Evolutionary conservation across 176 grass and related monocot genomes (phyloP).

Genomic region (Poa annua): DNA sequence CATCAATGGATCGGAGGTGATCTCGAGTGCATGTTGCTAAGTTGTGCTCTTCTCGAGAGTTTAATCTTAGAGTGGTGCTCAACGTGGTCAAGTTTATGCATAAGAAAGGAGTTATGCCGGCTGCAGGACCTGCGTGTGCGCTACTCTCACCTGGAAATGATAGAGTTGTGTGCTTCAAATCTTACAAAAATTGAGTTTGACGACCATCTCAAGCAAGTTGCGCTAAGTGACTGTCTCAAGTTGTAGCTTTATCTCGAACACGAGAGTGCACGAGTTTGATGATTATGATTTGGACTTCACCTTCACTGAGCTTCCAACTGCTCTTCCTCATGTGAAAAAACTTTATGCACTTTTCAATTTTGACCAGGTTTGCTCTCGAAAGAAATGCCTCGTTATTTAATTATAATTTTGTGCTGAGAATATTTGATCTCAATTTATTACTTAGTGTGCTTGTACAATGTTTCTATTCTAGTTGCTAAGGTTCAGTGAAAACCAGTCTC

Average conservation of each 20-base stretch:
- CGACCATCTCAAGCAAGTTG: neutral
- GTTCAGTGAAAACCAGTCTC: neutral
- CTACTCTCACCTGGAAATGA: neutral
- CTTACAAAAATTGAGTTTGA: constrained; percentile 6
- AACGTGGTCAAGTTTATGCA: neutral
- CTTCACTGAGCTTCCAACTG: neutral
- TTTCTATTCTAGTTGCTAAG: neutral
- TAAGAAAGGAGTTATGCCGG: neutral
- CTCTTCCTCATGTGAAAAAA: neutral
- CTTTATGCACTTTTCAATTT: neutral
- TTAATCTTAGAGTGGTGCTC: neutral
- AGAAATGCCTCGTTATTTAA: neutral
- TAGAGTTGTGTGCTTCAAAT: neutral
- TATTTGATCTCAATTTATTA: neutral
- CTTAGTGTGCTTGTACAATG: neutral
- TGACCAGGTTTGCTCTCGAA: neutral
- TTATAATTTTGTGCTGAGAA: neutral
- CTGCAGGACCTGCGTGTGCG: neutral
- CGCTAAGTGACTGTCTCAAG: neutral
- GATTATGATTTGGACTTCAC: neutral
- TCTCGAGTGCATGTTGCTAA: neutral
- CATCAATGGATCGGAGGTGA: neutral
- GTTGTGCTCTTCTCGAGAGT: neutral
- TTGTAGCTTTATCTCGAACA: neutral
- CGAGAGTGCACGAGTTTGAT: neutral